A percentile compares a stretch with the other conserved stretches of the same genome.
Evolutionary conservation across 2,329 filamentous ascomycete species (phyloP).

Genomic region (Leptographium lundbergii): DNA sequence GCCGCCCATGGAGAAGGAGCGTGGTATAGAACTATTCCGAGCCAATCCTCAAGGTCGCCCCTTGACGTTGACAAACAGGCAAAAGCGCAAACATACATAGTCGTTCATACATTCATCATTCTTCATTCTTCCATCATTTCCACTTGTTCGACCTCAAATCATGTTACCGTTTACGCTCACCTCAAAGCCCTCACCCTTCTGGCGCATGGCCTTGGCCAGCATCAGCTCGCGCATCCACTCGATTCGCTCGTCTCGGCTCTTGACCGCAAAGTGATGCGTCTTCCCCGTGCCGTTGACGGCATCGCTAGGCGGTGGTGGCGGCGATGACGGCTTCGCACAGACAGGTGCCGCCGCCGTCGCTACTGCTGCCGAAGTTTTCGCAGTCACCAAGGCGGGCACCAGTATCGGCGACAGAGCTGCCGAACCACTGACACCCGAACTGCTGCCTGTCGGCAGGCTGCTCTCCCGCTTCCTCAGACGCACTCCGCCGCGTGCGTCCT

Average conservation of each 20-base stretch:
- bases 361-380: neutral
- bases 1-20: constrained; percentile 11
- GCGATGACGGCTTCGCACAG: constrained; percentile 14
- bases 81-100: neutral
- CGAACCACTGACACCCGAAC: neutral
- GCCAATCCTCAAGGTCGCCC: neutral
- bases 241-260: constrained; percentile 75
- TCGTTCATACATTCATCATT: too few species aligned
- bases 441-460: constrained; percentile 18
- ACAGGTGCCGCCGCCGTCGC: neutral
- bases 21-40: constrained; percentile 8
- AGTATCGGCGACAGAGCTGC: constrained; percentile 16
- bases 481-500: constrained; percentile 41
- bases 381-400: constrained; percentile 2
- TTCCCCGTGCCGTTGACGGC: constrained; percentile 55
- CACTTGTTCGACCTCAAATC: constrained; percentile 32
- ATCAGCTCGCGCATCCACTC: constrained; percentile 96
- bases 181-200: constrained; percentile 74
- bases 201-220: constrained; percentile 76
- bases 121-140: neutral
- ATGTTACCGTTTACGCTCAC: constrained; percentile 71
- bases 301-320: constrained; percentile 26
- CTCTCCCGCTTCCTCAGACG: constrained; percentile 41
- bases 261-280: constrained; percentile 89
- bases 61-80: neutral